These are phyloP conservation scores for Fusarium luffae DNA, from an alignment of 2,329 filamentous ascomycete genomes.

Conservation along the genomic window DNA sequence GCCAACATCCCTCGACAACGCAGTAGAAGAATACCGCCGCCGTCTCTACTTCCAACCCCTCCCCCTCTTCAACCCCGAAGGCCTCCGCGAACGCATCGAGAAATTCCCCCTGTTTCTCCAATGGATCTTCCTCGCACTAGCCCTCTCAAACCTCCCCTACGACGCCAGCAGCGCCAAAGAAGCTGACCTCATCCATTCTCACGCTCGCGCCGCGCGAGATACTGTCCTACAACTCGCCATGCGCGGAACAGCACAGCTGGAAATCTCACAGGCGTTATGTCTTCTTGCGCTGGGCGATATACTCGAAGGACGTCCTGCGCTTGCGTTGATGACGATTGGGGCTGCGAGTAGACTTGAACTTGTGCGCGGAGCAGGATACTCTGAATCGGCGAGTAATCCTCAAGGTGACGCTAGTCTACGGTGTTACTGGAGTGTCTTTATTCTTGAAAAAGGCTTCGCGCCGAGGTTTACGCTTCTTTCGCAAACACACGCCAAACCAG, in stretches of 20 bases:
- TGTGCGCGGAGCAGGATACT: constrained; percentile 15
- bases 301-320: constrained; percentile 29
- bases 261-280: constrained; percentile 28
- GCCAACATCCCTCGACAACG: constrained; percentile 9
- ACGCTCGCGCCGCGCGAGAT: constrained; percentile 20
- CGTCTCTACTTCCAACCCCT: constrained; percentile 40
- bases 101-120: constrained; percentile 24
- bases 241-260: constrained; percentile 24
- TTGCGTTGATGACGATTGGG: constrained; percentile 41
- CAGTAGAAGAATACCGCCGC: constrained; percentile 26
- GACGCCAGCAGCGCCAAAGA: constrained; percentile 26
- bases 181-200: constrained; percentile 18
- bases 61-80: constrained; percentile 29
- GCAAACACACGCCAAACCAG: constrained; percentile 6
- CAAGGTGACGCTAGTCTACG: constrained; percentile 25
- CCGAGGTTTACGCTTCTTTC: constrained; percentile 19
- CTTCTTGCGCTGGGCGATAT: constrained; percentile 19
- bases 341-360: constrained; percentile 33
- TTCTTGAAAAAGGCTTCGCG: constrained; percentile 35
- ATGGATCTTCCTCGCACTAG: constrained; percentile 33
- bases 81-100: constrained; percentile 1
- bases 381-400: not conserved
- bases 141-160: constrained; percentile 9
- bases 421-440: constrained; percentile 41
- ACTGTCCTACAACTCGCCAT: constrained; percentile 24